phyloP scores from a whole-genome alignment of 148 eudicot genomes.

The Chenopodium berlandieri region DNA sequence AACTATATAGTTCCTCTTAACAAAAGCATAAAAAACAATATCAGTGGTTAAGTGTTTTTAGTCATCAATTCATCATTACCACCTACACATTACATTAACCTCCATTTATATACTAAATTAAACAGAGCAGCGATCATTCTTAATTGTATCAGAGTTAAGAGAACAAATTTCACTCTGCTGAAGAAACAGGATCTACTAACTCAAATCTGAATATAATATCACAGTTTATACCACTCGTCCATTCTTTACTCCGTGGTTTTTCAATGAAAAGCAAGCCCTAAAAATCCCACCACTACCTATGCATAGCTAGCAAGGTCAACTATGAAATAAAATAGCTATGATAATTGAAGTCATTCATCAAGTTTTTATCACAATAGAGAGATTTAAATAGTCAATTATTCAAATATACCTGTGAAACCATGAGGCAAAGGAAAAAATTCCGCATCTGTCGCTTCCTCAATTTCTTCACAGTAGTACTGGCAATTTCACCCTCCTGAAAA shows the following conservation, averaged over 20 bases:
- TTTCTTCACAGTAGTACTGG: conserved; percentile 66
- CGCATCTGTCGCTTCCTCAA: conserved; percentile 89
- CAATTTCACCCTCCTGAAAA: conserved; percentile 85
- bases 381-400: background rate
- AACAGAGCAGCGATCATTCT: background rate
- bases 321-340: background rate
- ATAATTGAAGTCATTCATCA: background rate
- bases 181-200: background rate
- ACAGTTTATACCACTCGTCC: no score
- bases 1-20: background rate
- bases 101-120: background rate
- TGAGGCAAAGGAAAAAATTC: conserved; percentile 78
- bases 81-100: background rate
- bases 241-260: no score
- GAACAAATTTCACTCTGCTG: background rate
- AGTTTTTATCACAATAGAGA: background rate
- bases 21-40: background rate
- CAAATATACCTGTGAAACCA: conserved; percentile 89
- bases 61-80: background rate
- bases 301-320: background rate
- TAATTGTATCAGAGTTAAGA: background rate
- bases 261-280: background rate
- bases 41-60: no score
- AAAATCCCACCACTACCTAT: background rate
- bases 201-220: no score